phyloP scores from a whole-genome alignment of 345 rosid genomes.

The Ceriops tagal region DNA sequence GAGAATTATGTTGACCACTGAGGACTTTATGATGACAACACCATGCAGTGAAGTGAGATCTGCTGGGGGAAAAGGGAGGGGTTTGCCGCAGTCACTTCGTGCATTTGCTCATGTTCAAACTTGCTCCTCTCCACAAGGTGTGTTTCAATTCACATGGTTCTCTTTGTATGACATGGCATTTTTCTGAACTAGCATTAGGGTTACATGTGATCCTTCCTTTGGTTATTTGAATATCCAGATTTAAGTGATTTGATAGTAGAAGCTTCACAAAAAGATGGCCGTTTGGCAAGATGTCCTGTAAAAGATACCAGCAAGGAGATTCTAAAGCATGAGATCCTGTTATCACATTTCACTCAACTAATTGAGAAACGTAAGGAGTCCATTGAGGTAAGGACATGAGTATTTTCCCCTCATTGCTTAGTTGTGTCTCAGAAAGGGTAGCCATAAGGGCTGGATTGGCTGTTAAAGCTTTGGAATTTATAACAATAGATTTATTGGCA shows the following conservation, averaged over 20 bases:
- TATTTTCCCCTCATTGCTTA: not conserved
- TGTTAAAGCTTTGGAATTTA: not conserved
- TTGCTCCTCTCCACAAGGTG: slow-evolving; percentile 57
- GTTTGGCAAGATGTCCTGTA: slow-evolving; percentile 67
- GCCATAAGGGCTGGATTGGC: not conserved
- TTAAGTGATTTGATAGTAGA: slow-evolving; percentile 53
- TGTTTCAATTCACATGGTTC: slow-evolving; percentile 12
- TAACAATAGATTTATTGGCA: not conserved
- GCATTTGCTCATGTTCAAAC: slow-evolving; percentile 74
- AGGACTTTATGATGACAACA: slow-evolving; percentile 10
- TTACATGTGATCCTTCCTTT: not conserved
- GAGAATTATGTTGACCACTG: slow-evolving; percentile 3
- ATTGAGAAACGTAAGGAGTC: slow-evolving; percentile 39
- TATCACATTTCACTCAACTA: slow-evolving; percentile 40
- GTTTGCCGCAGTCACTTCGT: slow-evolving; percentile 78
- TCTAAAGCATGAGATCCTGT: slow-evolving; percentile 56
- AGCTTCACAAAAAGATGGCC: slow-evolving; percentile 74
- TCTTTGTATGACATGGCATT: slow-evolving; percentile 1
- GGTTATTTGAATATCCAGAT: slow-evolving; percentile 37
- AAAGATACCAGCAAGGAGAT: slow-evolving; percentile 47
- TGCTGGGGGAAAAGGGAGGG: slow-evolving; percentile 65
- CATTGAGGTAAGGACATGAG: slow-evolving; percentile 42
- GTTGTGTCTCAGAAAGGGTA: not conserved
- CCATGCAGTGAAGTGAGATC: slow-evolving; percentile 69
- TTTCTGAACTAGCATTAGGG: slow-evolving; percentile 1